Evolutionary conservation across 495 filamentous ascomycete species (phyloP).

Genomic region (Podospora australis): DNA sequence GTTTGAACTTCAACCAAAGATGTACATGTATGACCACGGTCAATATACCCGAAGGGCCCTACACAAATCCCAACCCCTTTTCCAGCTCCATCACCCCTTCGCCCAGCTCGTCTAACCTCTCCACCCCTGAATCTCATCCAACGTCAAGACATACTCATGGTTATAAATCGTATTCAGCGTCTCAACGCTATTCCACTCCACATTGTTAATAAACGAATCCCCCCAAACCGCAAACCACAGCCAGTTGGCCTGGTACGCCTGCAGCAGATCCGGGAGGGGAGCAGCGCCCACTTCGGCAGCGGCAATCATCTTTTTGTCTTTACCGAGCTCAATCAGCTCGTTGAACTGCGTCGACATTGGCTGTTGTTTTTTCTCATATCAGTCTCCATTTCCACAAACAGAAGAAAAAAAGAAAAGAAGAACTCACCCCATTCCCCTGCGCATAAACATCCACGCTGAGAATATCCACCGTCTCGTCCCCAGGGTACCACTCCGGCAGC

Average conservation of each 20-base stretch:
- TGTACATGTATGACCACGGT: too few species aligned
- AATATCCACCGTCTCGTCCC: conserved; percentile 37
- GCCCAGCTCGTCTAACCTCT: conserved; percentile 8
- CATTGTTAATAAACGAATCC: conserved; percentile 31
- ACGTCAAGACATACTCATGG: conserved; percentile 32
- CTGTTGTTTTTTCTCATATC: conserved; percentile 5
- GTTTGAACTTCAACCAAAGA: too few species aligned
- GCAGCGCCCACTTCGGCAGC: conserved; percentile 41
- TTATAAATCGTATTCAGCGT: conserved; percentile 30
- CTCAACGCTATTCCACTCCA: conserved; percentile 29
- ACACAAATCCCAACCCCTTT: too few species aligned
- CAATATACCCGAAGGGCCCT: too few species aligned
- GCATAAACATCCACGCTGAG: conserved; percentile 32
- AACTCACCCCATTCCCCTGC: conserved; percentile 30
- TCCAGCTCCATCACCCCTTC: too few species aligned
- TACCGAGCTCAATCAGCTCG: conserved; percentile 32
- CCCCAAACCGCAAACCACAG: conserved; percentile 43
- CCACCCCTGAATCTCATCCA: conserved; percentile 39
- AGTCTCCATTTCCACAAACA: neutral
- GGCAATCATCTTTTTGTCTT: conserved; percentile 42
- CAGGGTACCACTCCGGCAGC: conserved; percentile 39
- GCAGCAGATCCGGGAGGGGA: conserved; percentile 33
- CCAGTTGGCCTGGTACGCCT: conserved; percentile 40
- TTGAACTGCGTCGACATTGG: conserved; percentile 40
- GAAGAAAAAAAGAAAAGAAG: neutral